Evolutionary conservation across 2,329 filamentous ascomycete genomes (phyloP).

Genomic region (Pleochaeta shiraiana): DNA sequence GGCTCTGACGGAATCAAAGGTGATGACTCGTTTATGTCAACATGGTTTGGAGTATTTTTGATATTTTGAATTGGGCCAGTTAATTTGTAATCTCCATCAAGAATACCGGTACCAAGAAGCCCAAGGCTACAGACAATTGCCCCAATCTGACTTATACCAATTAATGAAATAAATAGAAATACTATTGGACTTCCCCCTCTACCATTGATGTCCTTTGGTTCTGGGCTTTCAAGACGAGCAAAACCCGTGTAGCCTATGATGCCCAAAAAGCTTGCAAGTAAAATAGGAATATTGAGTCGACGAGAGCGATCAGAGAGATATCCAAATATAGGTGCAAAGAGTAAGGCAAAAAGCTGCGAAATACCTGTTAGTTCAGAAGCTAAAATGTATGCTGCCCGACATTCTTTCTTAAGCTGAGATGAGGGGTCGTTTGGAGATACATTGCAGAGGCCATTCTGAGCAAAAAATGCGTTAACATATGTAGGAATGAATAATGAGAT

Average conservation of each 20-base stretch:
- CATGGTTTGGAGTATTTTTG: constrained; percentile 6
- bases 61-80: constrained; percentile 10
- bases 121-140: constrained; percentile 93
- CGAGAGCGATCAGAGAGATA: constrained; percentile 51
- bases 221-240: constrained; percentile 54
- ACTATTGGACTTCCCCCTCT: constrained; percentile 45
- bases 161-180: constrained; percentile 54
- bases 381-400: constrained; percentile 68
- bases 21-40: constrained; percentile 3
- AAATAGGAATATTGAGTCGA: constrained; percentile 49
- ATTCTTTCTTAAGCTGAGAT: constrained; percentile 64
- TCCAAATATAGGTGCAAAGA: constrained; percentile 74
- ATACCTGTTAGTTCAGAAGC: constrained; percentile 74
- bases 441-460: constrained; percentile 56
- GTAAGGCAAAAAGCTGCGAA: constrained; percentile 65
- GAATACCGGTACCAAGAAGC: constrained; percentile 59
- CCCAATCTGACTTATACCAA: constrained; percentile 88
- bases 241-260: constrained; percentile 60
- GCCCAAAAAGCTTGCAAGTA: constrained; percentile 49
- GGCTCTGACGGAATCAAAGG: constrained; percentile 8
- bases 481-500: constrained; percentile 91
- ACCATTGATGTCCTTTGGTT: constrained; percentile 40
- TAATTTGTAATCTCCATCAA: constrained; percentile 25
- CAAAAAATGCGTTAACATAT: constrained; percentile 81
- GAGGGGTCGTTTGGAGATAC: constrained; percentile 39